Evolutionary conservation across 75 land plant species (phyloP), one percentile per base, ranked within the genome.

Genomic region (Picea sitchensis): DNA sequence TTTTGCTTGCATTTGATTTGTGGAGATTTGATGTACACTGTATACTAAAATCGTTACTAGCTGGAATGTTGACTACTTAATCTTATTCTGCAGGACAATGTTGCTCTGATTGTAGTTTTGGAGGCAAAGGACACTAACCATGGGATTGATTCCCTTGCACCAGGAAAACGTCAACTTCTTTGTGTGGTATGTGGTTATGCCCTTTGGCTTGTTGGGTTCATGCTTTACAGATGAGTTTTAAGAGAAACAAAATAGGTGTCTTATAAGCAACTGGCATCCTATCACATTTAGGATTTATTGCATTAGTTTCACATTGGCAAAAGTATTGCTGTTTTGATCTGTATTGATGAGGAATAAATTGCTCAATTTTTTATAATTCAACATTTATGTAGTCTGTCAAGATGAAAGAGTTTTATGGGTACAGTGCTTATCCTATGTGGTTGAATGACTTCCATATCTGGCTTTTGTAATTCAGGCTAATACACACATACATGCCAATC

Each of bases 401-500:
- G 12, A 51, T 51, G 56, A 51, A 51, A 9, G 44, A 41, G 12
- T 51, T 60, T 18, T 20, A 60, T 60, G 62, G 62, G 4, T n/a
- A 44, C 54, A 41, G 54, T 1, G 20, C 3, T 56, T 5, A 17
- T 23, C 26, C 6, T 76, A 47, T 76, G 59, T 57, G 20, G 23
- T 60, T 76, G 17, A 58, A 14, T 23, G 7, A 58, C 5, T 26
- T 76, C 30, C 54, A n/a, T 71, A 71, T 11, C 4, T 76, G 32
- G 18, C 77, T 7, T 63, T 15, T 32, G 41, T 54, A 14, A 26
- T 73, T 54, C 91, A 97, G 99, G 99, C 99, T 65, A 97, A 97
- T 76, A 97, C 99, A 68, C 99, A 97, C 85, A 87, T 95, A 68
- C 89, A 97, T 86, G 94, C 94, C 26, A 91, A 88, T 36, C 95